Conservation (phyloP, 768 basidiomycete species). For the Boletales sp. region DNA sequence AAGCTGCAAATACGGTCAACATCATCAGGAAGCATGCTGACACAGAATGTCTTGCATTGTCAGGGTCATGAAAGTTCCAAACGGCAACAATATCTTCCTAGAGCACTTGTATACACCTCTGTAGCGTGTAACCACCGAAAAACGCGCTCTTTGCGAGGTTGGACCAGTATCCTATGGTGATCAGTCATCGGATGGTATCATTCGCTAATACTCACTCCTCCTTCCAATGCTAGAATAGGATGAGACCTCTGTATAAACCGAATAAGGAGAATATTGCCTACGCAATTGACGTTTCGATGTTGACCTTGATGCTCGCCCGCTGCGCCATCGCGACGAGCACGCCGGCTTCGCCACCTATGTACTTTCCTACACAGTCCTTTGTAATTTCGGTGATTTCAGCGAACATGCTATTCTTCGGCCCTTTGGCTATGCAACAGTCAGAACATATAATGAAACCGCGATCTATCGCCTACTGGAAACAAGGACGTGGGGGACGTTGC, state of each 20-base stretch:
- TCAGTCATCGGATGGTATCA: not conserved
- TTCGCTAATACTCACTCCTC: not conserved
- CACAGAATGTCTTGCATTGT: not conserved
- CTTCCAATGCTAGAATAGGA: not conserved
- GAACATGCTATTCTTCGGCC: too few relatives aligned
- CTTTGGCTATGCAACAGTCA: not conserved
- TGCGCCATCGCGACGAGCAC: not conserved
- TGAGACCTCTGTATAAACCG: not conserved
- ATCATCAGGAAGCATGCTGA: too few relatives aligned
- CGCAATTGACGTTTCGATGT: not conserved
- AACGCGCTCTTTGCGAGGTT: not conserved
- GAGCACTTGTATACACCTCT: not conserved
- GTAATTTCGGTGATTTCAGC: not conserved
- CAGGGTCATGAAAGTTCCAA: not conserved
- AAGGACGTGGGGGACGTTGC: not conserved
- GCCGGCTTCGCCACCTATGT: not conserved
- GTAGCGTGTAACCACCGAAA: not conserved
- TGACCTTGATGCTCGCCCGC: not conserved
- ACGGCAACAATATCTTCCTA: not conserved
- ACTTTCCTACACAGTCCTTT: not conserved
- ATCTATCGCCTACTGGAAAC: not conserved
- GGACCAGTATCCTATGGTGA: not conserved
- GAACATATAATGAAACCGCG: not conserved
- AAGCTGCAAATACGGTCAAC: not conserved
- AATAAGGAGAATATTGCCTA: not conserved